phyloP scores from a whole-genome alignment of 2,329 filamentous ascomycete genomes.

The Zelopaecilomyces penicillatus region DNA sequence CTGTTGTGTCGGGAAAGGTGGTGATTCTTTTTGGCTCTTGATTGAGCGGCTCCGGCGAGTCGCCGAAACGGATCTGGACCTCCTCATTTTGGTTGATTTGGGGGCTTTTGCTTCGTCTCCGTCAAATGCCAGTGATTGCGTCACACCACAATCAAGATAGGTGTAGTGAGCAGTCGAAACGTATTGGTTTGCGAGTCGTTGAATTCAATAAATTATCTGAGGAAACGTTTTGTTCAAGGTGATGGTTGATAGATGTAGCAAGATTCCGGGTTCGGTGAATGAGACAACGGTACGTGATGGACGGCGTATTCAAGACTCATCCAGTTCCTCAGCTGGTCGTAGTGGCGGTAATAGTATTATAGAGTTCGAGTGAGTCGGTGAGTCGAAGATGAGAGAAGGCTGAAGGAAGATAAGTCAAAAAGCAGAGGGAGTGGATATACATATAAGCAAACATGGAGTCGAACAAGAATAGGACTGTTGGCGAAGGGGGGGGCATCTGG shows the following conservation, averaged over 20 bases:
- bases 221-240: background rate
- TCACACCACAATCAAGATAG: too few species aligned
- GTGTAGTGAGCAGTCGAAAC: too few species aligned
- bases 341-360: too few species aligned
- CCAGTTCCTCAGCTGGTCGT: too few species aligned
- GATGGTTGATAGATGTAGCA: background rate
- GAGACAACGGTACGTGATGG: too few species aligned
- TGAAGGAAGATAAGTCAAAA: constrained; percentile 14
- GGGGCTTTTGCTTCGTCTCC: background rate
- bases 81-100: constrained; percentile 18
- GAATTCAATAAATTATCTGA: too few species aligned
- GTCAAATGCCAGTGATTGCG: too few species aligned
- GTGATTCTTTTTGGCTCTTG: constrained; percentile 15
- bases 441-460: constrained; percentile 20
- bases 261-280: too few species aligned
- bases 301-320: too few species aligned
- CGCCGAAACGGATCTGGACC: constrained; percentile 16
- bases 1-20: constrained; percentile 34
- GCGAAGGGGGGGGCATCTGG: constrained; percentile 1
- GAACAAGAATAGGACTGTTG: constrained; percentile 1
- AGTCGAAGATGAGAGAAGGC: background rate
- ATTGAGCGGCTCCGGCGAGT: constrained; percentile 15
- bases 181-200: too few species aligned
- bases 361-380: background rate
- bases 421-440: constrained; percentile 25